A percentile compares a stretch with the other conserved stretches of the same genome.
These are phyloP conservation scores for Lasiosphaeriaceae sp. DNA, from an alignment of 495 filamentous ascomycete genomes.

Conservation along the genomic window DNA sequence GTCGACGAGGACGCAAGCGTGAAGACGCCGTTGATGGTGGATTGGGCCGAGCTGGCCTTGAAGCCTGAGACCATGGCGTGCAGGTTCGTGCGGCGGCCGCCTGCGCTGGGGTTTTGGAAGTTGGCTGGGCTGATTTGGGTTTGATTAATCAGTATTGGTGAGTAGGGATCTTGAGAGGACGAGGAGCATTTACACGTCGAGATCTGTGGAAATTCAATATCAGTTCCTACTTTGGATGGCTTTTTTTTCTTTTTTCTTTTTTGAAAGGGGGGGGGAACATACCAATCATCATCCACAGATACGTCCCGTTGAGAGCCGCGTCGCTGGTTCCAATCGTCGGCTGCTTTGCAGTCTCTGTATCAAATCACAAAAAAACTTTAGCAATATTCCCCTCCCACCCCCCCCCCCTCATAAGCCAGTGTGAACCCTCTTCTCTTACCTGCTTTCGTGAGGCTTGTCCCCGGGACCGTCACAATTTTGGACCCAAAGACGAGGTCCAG, in stretches of 20 bases:
- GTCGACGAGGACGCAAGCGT: constrained; percentile 35
- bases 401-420: not conserved
- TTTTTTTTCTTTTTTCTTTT: too few relatives aligned
- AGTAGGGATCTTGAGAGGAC: not conserved
- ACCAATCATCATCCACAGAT: constrained; percentile 46
- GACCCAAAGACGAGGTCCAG: constrained; percentile 44
- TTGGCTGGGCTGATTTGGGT: constrained; percentile 31
- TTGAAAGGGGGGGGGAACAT: too few relatives aligned
- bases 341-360: constrained; percentile 28
- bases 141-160: not conserved
- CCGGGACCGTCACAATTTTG: constrained; percentile 34
- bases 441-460: constrained; percentile 35
- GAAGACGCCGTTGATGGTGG: constrained; percentile 27
- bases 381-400: not conserved
- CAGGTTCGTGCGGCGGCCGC: constrained; percentile 34
- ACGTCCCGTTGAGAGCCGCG: constrained; percentile 34
- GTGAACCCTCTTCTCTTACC: constrained; percentile 22
- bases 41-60: constrained; percentile 24
- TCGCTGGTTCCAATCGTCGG: constrained; percentile 41
- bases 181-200: constrained; percentile 35
- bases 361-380: not conserved
- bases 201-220: constrained; percentile 24
- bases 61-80: constrained; percentile 46
- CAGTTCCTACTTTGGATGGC: too few relatives aligned
- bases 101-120: constrained; percentile 33